Evolutionary conservation across 2,329 filamentous ascomycete species (phyloP), one percentile per base, ranked within the genome.

Genomic region (Fusarium siculi): DNA sequence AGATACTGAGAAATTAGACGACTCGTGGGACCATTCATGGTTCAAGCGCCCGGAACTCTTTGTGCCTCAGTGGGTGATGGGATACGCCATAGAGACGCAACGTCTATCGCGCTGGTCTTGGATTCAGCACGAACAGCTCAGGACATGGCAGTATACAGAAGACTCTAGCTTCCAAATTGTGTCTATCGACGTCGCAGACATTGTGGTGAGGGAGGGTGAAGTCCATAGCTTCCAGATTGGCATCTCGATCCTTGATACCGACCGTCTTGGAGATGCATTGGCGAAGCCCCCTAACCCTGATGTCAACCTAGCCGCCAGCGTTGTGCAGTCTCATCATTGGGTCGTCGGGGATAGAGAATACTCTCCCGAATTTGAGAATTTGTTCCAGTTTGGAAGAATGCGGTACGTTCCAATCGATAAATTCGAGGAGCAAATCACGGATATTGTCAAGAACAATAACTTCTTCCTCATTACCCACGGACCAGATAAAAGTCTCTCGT

Each of bases 231-330:
- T 43, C 37, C 53, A 44, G 2, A 43, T 55, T 15, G 53, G 53
- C 16, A 44, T 55, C 34, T 55, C 53, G 11, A 25, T 55, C 28
- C 53, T 55, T n/a, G 37, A 55, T 25, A 55, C 37, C 4, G 11
- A 32, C 2, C 10, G 25, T 25, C 37, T 55, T 32, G 37, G 53
- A 18, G 28, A n/a, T 42, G 37, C 9, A 3, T 18, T 55, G 16
- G 16, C 28, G 1, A 5, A 16, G 8, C 21, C 21, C 21, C 53
- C 25, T 10, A 2, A 3, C 2, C 16, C 10, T 10, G 11, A 15
- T 34, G 21, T 14, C 21, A 55, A 55, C 21, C 12, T 42, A 28
- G 37, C 53, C 11, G 16, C 28, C 11, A 30, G 21, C 7, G 34
- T 52, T 10, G 23, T 32, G 23, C 7, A 40, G 34, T 40, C 43